A percentile compares a stretch with the other conserved stretches of the same genome.
These are phyloP conservation scores for Chaetomidium leptoderma DNA, from an alignment of 495 filamentous ascomycete species.

Conservation along the genomic window DNA sequence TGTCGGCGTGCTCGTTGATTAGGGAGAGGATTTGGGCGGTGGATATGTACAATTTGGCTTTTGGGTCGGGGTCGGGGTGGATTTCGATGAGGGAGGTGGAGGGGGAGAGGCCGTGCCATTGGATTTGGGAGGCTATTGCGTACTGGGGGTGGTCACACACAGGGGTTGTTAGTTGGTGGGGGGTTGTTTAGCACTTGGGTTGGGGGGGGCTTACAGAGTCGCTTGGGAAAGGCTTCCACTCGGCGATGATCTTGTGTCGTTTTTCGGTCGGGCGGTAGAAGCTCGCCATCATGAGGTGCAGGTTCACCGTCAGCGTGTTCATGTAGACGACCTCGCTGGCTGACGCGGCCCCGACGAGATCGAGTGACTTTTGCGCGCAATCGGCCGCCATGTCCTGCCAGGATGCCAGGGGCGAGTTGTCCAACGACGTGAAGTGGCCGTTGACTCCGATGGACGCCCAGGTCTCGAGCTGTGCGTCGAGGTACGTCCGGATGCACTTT, in stretches of 20 bases:
- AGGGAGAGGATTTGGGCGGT: slow-evolving; percentile 68
- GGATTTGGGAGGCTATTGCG: slow-evolving; percentile 81
- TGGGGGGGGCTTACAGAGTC: slow-evolving; percentile 65
- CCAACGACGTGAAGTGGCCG: slow-evolving; percentile 83
- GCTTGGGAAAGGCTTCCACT: slow-evolving; percentile 90
- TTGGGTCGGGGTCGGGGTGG: slow-evolving; percentile 42
- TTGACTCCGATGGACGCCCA: slow-evolving; percentile 93
- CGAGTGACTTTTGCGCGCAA: slow-evolving; percentile 40
- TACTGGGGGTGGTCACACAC: no score
- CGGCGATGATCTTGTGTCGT: slow-evolving; percentile 84
- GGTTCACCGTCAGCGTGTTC: slow-evolving; percentile 86
- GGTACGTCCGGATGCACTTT: slow-evolving; percentile 59
- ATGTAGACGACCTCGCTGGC: slow-evolving; percentile 80
- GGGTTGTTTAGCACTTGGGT: no score
- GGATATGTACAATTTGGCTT: slow-evolving; percentile 49
- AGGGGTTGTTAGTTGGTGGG: neutral
- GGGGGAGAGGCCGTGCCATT: slow-evolving; percentile 66
- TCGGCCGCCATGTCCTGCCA: slow-evolving; percentile 57
- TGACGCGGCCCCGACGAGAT: slow-evolving; percentile 74
- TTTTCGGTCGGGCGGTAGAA: slow-evolving; percentile 76
- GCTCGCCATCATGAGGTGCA: slow-evolving; percentile 85
- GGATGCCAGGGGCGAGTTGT: slow-evolving; percentile 65
- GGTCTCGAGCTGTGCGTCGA: slow-evolving; percentile 72
- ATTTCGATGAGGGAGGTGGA: slow-evolving; percentile 60
- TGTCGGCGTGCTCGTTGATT: slow-evolving; percentile 73